Conservation (phyloP, 2,329 filamentous ascomycete species). For the Metarhizium guizhouense region DNA sequence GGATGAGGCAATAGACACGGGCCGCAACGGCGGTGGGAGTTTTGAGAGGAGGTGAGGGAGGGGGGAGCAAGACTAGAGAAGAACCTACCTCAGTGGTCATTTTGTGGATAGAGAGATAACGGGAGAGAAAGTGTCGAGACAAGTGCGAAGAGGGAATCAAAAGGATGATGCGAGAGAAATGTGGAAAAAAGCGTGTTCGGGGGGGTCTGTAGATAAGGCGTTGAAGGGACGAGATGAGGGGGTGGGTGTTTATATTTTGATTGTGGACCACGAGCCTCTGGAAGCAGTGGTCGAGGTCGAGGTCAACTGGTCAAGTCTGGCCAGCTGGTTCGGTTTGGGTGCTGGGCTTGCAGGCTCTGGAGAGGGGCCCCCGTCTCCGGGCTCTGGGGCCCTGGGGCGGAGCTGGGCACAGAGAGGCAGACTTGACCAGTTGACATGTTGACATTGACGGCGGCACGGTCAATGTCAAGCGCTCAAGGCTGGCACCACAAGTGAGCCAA, state of each 20-base stretch:
- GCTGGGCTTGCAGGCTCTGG: too few relatives aligned
- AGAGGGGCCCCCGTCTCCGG: too few relatives aligned
- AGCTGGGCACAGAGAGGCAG: neutral
- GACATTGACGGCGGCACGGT: too few relatives aligned
- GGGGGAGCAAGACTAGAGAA: conserved; percentile 1
- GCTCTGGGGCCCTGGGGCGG: neutral
- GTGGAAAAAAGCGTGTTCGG: conserved; percentile 12
- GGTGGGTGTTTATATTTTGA: conserved; percentile 23
- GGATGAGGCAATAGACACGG: neutral
- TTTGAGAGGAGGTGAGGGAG: conserved; percentile 6
- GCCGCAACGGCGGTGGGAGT: conserved; percentile 2
- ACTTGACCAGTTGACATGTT: neutral
- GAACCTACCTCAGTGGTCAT: conserved; percentile 27
- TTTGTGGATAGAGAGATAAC: conserved; percentile 8
- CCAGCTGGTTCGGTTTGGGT: too few relatives aligned
- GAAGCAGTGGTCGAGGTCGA: neutral
- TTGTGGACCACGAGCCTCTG: conserved; percentile 15
- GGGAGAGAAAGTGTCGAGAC: neutral
- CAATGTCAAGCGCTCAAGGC: too few relatives aligned
- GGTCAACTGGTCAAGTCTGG: too few relatives aligned
- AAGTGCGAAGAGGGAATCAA: conserved; percentile 4
- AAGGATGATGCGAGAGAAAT: conserved; percentile 12
- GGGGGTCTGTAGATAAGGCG: conserved; percentile 12
- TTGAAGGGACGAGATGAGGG: conserved; percentile 17
- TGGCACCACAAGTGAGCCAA: too few relatives aligned